Conservation (phyloP, 2,329 filamentous ascomycete species). For the Trichoderma harzianum region DNA sequence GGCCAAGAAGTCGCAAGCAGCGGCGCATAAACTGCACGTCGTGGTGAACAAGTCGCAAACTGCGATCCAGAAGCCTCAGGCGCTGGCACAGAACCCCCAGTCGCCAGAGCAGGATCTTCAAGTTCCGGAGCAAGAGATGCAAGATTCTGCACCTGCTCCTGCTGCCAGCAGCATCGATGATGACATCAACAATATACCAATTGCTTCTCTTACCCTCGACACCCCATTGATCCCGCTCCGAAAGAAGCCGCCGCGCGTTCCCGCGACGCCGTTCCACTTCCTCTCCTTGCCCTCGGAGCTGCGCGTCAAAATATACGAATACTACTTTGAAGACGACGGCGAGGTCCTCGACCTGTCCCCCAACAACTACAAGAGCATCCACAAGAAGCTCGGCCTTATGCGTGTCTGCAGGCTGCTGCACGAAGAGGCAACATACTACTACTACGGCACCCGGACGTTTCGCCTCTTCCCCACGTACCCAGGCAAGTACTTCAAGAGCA, state of each 20-base stretch:
- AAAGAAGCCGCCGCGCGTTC: conserved; percentile 31
- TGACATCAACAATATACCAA: conserved; percentile 38
- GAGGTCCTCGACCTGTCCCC: conserved; percentile 64
- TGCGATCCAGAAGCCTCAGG: background rate
- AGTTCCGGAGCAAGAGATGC: background rate
- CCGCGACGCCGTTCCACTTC: conserved; percentile 57
- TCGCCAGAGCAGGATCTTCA: background rate
- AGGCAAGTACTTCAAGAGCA: conserved; percentile 67
- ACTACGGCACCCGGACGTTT: conserved; percentile 61
- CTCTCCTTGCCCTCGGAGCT: conserved; percentile 67
- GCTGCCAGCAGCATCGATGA: conserved; percentile 36
- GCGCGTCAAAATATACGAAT: conserved; percentile 64
- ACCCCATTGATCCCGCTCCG: conserved; percentile 33
- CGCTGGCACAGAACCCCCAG: background rate
- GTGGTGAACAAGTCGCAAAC: background rate
- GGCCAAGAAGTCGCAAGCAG: conserved; percentile 6
- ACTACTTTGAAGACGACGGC: conserved; percentile 55
- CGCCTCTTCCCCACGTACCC: conserved; percentile 65
- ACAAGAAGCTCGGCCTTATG: conserved; percentile 58
- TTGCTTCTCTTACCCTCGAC: conserved; percentile 44
- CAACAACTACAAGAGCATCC: conserved; percentile 60
- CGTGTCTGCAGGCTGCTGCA: conserved; percentile 60
- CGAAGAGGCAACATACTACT: conserved; percentile 60
- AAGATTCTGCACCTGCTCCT: background rate
- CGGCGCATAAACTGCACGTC: background rate